phyloP scores from a whole-genome alignment of 2,329 filamentous ascomycete genomes.

The Fusarium nygamai region DNA sequence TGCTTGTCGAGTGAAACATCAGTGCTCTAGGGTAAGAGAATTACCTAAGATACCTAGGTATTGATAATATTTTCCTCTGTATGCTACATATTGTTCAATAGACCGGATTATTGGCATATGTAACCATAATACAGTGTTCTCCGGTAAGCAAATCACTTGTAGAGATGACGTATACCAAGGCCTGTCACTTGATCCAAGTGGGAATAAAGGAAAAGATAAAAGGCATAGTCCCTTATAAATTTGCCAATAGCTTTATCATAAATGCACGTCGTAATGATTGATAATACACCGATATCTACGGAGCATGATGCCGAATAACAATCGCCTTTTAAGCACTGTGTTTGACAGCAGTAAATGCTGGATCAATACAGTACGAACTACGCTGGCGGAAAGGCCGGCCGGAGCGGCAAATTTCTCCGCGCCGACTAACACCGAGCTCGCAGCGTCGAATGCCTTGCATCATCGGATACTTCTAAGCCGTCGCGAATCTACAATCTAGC shows the following conservation, averaged over 20 bases:
- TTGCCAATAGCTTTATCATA: not conserved
- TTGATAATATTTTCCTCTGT: not conserved
- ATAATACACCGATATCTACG: conserved; percentile 18
- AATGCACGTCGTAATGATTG: not conserved
- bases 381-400: conserved; percentile 20
- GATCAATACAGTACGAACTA: not conserved
- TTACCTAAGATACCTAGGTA: too few species aligned
- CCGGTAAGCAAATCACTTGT: too few species aligned
- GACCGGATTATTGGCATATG: not conserved
- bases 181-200: too few species aligned
- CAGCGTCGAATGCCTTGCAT: conserved; percentile 43
- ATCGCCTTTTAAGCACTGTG: conserved; percentile 2
- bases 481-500: conserved; percentile 33
- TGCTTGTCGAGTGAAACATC: too few species aligned
- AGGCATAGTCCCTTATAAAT: not conserved
- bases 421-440: conserved; percentile 48
- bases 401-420: conserved; percentile 49
- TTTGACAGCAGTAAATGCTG: fast-evolving
- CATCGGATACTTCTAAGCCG: conserved; percentile 35
- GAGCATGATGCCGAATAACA: not conserved
- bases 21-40: not conserved
- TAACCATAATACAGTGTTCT: not conserved
- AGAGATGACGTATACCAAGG: too few species aligned
- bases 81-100: not conserved
- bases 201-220: too few species aligned